Base-by-base conservation (phyloP, 805 yeast genomes). In the Ascoidea rubescens region DNA sequence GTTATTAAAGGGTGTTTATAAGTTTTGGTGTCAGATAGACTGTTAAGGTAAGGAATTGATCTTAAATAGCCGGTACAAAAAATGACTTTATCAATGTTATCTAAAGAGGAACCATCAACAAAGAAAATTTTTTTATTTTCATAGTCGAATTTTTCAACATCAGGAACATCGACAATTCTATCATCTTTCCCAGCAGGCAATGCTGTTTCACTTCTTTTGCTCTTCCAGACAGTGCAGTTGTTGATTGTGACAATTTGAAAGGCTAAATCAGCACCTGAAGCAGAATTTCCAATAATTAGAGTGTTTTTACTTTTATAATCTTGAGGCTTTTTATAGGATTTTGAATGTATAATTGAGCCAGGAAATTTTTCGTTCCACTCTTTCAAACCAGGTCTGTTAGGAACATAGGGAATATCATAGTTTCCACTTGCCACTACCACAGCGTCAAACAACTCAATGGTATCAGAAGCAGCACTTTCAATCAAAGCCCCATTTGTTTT, bases 1-100 rank as follows among this genome's bases (percentile, higher is more conserved):
- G 80, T 70, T 33, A 75, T 66, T 31, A 75, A 53, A 2, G 71
- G 73, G 44, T 58, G 58, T 17, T 56, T 51, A 0, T 53, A 56
- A 12, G 60, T 55, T 8, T 54, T 48, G 52, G 59, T 60, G 16
- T 37, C 30, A 16, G 54, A 52, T 8, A 54, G 46, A 56, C 59
- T 56, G 47, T 75, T 71, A 50, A 87, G 63, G 58, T 77, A 84
- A 21, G 95, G 93, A 52, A 77, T 70, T 44, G 78, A 74, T 59
- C 80, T 80, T 48, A 78, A 68, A 63, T 84, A 87, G 1, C 95
- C 95, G 0, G 95, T 86, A 50, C 87, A 84, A 62, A 80, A 84
- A 7, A 86, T 67, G 7, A 87, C 67, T 28, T 61, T 60, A 55
- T 85, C 90, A 46, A 84, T 74, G 44, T 69, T 70, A 1, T 58